Conservation (phyloP, 139 green algal species). For the Picochlorum sp. region DNA sequence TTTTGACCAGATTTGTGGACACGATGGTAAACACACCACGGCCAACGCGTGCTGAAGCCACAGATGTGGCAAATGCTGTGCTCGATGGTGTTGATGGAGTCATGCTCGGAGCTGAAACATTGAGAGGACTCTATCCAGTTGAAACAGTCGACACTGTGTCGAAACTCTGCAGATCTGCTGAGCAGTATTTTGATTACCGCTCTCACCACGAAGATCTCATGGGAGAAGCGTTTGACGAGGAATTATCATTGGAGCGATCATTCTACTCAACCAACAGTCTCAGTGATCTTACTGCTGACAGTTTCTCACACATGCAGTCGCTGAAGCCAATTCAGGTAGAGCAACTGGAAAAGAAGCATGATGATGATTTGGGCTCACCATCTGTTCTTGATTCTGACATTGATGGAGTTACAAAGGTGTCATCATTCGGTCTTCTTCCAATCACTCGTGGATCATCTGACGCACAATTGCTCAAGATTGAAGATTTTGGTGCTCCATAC, state of each 20-base stretch:
- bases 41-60: constrained; percentile 60
- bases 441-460: neutral
- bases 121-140: constrained; percentile 52
- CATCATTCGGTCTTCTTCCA: constrained; percentile 24
- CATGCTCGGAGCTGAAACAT: constrained; percentile 79
- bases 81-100: constrained; percentile 71
- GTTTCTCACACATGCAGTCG: neutral
- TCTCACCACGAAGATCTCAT: constrained; percentile 27
- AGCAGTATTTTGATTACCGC: constrained; percentile 39
- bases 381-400: neutral
- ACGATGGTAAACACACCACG: constrained; percentile 64
- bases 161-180: constrained; percentile 13
- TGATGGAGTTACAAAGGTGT: constrained; percentile 1
- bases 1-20: constrained; percentile 83
- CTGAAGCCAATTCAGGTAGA: neutral
- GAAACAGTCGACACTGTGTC: constrained; percentile 27
- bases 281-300: neutral
- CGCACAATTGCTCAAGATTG: constrained; percentile 1
- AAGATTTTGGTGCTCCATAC: constrained; percentile 9
- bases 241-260: constrained; percentile 6
- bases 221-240: constrained; percentile 14
- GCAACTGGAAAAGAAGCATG: neutral
- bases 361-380: neutral
- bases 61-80: constrained; percentile 90
- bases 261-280: neutral